Base-by-base conservation (phyloP, 306 rosid species). In the Alnus rubra region DNA sequence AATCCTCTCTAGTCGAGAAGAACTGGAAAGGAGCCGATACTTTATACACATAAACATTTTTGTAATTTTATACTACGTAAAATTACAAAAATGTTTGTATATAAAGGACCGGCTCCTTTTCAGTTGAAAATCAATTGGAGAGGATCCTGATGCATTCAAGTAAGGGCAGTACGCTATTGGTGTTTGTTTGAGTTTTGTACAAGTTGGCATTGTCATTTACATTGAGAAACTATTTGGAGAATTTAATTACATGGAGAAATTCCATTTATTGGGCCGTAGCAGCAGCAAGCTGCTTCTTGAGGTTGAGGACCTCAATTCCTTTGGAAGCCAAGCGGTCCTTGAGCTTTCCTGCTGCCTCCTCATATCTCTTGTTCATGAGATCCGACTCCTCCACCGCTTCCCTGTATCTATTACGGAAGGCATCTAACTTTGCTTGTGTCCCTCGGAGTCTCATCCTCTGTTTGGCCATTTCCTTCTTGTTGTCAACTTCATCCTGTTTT, bases 381-480 rank as follows among this genome's bases (percentile, higher is more conserved):
- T 75, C 81, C 4, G 83, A 84, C 74, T 95, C 96, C 44, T 85
- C 83, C 2, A 82, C 37, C 50, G 80, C 81, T 78, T 90, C 92
- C 74, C 76, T 85, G 63, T 85, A 90, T 85, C 93, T 85, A 23
- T n/a, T 31, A 23, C 88, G 89, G 60, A 82, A 80, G 33, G 97
- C 90, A 48, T 91, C 96, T 33, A 85, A 74, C 86, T 84, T 88
- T 33, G 90, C 92, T 47, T 87, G 98, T 23, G 94, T 89, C 82
- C 97, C 92, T 11, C 82, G 85, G 2, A 92, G 88, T 81, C 95
- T 85, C 92, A 89, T 88, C 79, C 88, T 85, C 12, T 84, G 83
- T 76, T 90, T 91, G 9, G 93, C 73, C 76, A 58, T 82, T 56
- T 82, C 87, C 59, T 78, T 91, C 77, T 75, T 75, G 68, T 63